These are phyloP conservation scores for Dictyostelium gargantuum DNA, from an alignment of 208 protist species.

Conservation along the genomic window DNA sequence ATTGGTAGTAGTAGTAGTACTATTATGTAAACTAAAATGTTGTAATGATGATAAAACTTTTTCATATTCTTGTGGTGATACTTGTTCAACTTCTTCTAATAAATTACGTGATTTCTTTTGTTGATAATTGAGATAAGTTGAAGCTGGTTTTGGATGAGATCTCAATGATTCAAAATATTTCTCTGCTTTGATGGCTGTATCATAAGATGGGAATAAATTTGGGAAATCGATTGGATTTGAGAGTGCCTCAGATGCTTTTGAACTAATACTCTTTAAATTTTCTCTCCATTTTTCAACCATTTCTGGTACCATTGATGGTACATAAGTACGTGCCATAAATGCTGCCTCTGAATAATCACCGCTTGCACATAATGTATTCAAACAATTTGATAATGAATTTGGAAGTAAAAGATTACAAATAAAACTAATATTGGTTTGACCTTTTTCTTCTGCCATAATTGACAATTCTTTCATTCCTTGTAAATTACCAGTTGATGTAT, in stretches of 20 bases:
- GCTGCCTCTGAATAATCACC: constrained; percentile 93
- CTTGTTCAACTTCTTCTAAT: not conserved
- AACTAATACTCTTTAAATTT: constrained; percentile 85
- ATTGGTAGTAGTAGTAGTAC: not conserved
- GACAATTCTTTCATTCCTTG: constrained; percentile 87
- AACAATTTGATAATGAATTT: constrained; percentile 87
- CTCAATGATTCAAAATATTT: not conserved
- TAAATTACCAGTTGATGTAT: constrained; percentile 83
- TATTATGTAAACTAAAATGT: not conserved
- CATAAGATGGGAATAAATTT: constrained; percentile 94
- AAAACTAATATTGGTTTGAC: constrained; percentile 94
- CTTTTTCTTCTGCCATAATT: constrained; percentile 77
- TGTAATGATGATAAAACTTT: not conserved
- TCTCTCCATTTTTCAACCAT: constrained; percentile 92
- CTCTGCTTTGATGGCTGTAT: not conserved
- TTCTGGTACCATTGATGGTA: constrained; percentile 85
- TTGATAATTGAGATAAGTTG: not conserved
- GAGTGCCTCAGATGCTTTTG: constrained; percentile 87
- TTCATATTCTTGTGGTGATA: not conserved
- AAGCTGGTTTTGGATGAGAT: not conserved
- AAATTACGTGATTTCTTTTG: not conserved
- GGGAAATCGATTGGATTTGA: constrained; percentile 93
- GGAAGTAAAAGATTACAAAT: constrained; percentile 90
- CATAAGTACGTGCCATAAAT: constrained; percentile 96
- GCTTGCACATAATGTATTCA: constrained; percentile 89